These are phyloP conservation scores for Aschersonia sp. DNA, from an alignment of 2,329 filamentous ascomycete species.

Conservation along the genomic window DNA sequence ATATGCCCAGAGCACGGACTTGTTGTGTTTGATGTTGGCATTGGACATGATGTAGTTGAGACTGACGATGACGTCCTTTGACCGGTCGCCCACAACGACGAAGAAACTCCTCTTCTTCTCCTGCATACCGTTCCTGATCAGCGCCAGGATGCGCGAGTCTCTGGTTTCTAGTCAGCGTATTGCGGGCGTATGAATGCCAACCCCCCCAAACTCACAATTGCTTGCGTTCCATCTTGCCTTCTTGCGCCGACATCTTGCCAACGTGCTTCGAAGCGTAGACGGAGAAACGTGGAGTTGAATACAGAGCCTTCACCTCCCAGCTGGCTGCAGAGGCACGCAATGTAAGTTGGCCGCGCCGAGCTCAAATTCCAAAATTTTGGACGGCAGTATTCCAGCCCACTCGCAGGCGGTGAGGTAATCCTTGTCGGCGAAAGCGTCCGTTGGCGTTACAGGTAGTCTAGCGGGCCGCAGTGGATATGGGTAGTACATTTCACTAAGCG, in stretches of 20 bases:
- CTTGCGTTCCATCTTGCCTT: slow-evolving; percentile 42
- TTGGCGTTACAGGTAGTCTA: no score
- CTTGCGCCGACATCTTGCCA: slow-evolving; percentile 2
- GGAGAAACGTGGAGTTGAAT: no score
- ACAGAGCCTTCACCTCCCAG: neutral
- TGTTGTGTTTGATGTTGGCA: slow-evolving; percentile 76
- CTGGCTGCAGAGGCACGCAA: neutral
- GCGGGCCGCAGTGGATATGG: no score
- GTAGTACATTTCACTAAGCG: no score
- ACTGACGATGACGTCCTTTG: slow-evolving; percentile 94
- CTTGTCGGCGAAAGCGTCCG: no score
- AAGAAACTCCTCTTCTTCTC: slow-evolving; percentile 99
- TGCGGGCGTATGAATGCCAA: neutral
- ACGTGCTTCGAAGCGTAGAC: neutral
- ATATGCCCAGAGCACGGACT: slow-evolving; percentile 95
- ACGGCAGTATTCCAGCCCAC: slow-evolving; percentile 20
- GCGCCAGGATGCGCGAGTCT: slow-evolving; percentile 78
- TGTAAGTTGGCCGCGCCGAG: neutral
- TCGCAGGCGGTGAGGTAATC: slow-evolving; percentile 17
- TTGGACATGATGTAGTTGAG: slow-evolving; percentile 83
- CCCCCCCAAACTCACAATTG: slow-evolving; percentile 23
- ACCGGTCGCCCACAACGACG: slow-evolving; percentile 78
- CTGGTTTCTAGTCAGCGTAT: slow-evolving; percentile 23
- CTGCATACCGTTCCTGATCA: slow-evolving; percentile 81
- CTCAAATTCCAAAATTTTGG: slow-evolving; percentile 23